These are phyloP conservation scores for Metschnikowia gelsemii DNA, from an alignment of 805 yeast species.

Conservation along the genomic window DNA sequence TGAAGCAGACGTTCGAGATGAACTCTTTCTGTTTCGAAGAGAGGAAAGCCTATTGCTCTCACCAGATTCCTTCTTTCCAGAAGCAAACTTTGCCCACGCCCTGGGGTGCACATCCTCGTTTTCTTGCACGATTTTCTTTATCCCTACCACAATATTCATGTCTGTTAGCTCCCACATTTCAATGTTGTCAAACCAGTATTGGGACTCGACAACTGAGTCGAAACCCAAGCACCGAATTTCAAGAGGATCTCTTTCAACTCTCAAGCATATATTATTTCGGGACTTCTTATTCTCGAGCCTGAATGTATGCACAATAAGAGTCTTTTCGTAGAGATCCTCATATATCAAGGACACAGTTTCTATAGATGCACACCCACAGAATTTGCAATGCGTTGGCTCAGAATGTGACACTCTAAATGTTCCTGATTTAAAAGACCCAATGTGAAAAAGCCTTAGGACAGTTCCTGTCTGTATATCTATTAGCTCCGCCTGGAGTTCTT, in stretches of 20 bases:
- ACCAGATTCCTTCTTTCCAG: not conserved
- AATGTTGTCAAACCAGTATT: constrained; percentile 63
- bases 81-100: too few relatives aligned
- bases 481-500: constrained; percentile 56
- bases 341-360: constrained; percentile 71
- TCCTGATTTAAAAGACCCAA: constrained; percentile 61
- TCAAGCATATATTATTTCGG: constrained; percentile 73
- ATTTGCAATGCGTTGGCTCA: constrained; percentile 83
- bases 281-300: constrained; percentile 66
- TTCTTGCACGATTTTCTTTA: constrained; percentile 27
- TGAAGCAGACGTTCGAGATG: not conserved
- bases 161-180: constrained; percentile 81
- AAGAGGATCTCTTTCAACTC: constrained; percentile 91
- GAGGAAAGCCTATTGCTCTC: constrained; percentile 7
- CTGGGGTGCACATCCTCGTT: not conserved
- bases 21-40: constrained; percentile 3
- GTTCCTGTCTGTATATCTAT: constrained; percentile 80
- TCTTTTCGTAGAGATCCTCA: constrained; percentile 54
- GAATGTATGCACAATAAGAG: constrained; percentile 70
- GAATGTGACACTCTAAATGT: constrained; percentile 72
- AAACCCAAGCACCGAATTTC: constrained; percentile 89
- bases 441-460: constrained; percentile 55
- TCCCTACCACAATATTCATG: constrained; percentile 71
- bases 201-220: constrained; percentile 68
- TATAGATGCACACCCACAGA: constrained; percentile 87